Conservation (phyloP, 441 rosid genomes). For the Gossypium schwendimanii region DNA sequence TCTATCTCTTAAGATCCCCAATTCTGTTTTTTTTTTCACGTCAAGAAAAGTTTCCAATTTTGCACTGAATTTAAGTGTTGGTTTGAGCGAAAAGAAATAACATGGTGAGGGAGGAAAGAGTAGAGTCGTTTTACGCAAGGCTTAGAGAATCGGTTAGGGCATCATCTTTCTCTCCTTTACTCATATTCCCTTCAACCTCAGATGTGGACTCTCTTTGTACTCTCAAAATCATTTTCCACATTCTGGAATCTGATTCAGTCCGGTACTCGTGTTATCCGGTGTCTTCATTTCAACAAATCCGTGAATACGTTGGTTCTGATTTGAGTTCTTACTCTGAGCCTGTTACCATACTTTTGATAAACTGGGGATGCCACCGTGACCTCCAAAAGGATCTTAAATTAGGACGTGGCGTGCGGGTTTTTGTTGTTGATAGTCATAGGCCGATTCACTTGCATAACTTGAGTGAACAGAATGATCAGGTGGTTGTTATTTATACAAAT, state of each 20-base stretch:
- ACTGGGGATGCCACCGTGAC: slow-evolving; percentile 95
- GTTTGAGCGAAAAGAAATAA: background rate
- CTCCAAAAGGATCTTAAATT: slow-evolving; percentile 42
- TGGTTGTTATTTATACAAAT: slow-evolving; percentile 66
- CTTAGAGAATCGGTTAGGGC: slow-evolving; percentile 63
- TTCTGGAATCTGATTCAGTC: slow-evolving; percentile 84
- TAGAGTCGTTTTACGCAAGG: slow-evolving; percentile 59
- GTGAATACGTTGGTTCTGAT: slow-evolving; percentile 53
- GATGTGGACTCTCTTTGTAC: slow-evolving; percentile 86
- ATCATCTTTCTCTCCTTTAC: slow-evolving; percentile 52
- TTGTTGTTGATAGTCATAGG: slow-evolving; percentile 83
- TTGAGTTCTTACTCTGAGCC: slow-evolving; percentile 42
- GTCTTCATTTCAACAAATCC: slow-evolving; percentile 73
- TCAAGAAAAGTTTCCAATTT: background rate
- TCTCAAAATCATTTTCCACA: slow-evolving; percentile 65
- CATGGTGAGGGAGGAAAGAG: slow-evolving; percentile 74
- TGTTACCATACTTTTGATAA: slow-evolving; percentile 57
- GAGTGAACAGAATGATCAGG: slow-evolving; percentile 62
- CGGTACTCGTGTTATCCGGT: slow-evolving; percentile 90
- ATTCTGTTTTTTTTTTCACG: background rate
- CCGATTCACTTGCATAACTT: slow-evolving; percentile 88
- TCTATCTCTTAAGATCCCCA: background rate
- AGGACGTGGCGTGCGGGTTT: slow-evolving; percentile 57
- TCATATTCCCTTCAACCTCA: slow-evolving; percentile 83
- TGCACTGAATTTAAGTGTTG: background rate